Evolutionary conservation across 352 stramenopile genomes (phyloP), one percentile per base, ranked within the genome.

Genomic region (Phytophthora quininea): DNA sequence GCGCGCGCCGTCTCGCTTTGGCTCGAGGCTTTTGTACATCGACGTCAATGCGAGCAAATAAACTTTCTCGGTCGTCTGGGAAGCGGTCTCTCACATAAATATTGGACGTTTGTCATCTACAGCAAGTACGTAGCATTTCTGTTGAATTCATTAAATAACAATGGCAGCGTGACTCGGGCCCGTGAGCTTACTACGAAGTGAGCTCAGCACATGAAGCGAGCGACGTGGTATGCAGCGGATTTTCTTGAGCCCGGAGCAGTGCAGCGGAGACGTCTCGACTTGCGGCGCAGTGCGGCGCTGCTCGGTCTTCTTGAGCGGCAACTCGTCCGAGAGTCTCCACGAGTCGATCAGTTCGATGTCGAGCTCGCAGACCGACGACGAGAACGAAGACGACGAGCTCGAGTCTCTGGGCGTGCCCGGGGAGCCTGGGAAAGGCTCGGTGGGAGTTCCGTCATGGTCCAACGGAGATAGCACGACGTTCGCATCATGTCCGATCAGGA

Each of bases 391-490:
- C n/a, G 31, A 62, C 47, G 60, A 60, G 54, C 55, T 27, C 6
- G 55, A 77, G 24, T 58, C 45, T 15, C 51, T 14, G 45, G 59
- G 64, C 14, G 58, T 71, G 1, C 68, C 46, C 31, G 72, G 68
- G n/a, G 61, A 77, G 2, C 52, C 40, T 12, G 68, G 72, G 50
- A 72, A 80, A 54, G 68, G 56, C 4, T 69, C 64, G 12, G 55
- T 77, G 0, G 72, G 72, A 2, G 72, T 80, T 27, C 72, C 72
- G 10, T 80, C 72, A 40, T 80, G 72, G 4, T 73, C 24, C 11
- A 49, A 19, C 9, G 40, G 29, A 15, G 67, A 38, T 11, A 73
- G 46, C 35, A 48, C 48, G 0, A 47, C 57, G 7, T 66, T 45
- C 0, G 45, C 71, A 11, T 52, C 42, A 10, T 59, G 29, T 48